Evolutionary conservation across 805 yeast genomes (phyloP).

Genomic region (Wickerhamomyces chambardii): DNA sequence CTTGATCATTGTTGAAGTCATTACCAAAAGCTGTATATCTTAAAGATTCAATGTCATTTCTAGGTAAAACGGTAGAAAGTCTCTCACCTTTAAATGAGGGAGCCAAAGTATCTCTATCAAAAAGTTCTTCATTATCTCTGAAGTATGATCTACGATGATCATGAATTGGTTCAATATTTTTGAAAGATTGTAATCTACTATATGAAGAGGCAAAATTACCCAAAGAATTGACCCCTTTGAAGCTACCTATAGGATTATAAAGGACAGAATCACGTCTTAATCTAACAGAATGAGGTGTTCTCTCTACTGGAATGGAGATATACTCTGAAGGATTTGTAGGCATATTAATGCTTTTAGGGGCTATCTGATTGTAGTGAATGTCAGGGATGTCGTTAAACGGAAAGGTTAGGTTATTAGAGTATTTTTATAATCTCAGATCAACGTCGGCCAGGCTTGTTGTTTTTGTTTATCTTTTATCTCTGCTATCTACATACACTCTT

Average conservation of each 20-base stretch:
- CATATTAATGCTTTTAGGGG: neutral
- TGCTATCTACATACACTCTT: no score
- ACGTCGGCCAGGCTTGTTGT: no score
- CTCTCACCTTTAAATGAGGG: constrained; percentile 60
- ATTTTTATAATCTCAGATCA: no score
- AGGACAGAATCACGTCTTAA: constrained; percentile 28
- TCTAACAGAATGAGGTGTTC: constrained; percentile 12
- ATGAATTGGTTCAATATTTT: constrained; percentile 36
- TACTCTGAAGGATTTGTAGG: neutral
- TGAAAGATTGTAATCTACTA: constrained; percentile 71
- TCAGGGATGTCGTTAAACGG: no score
- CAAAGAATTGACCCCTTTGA: constrained; percentile 58
- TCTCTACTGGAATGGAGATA: constrained; percentile 12
- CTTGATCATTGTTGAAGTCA: constrained; percentile 20
- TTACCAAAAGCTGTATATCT: constrained; percentile 12
- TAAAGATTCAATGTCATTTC: constrained; percentile 23
- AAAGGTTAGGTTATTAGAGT: no score
- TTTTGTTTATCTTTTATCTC: no score
- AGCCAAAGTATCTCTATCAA: constrained; percentile 60
- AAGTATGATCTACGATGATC: constrained; percentile 51
- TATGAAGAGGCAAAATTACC: constrained; percentile 75
- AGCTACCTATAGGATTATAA: constrained; percentile 45
- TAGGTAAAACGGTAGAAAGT: constrained; percentile 42
- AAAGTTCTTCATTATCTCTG: constrained; percentile 50
- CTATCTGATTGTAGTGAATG: no score